Evolutionary conservation across 2,329 filamentous ascomycete species (phyloP).

Genomic region (Neonectria punicea): DNA sequence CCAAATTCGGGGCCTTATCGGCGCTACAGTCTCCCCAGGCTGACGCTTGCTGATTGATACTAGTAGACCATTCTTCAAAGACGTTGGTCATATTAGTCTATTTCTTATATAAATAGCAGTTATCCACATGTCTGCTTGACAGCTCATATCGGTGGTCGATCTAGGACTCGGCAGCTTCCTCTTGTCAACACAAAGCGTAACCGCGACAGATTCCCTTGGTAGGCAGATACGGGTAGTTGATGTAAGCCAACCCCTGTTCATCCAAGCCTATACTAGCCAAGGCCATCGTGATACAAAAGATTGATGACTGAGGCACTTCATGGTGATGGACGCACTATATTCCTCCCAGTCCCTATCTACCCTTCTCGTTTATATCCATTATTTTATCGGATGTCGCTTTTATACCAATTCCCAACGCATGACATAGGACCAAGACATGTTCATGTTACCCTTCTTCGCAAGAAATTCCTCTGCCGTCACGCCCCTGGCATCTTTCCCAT

Average conservation of each 20-base stretch:
- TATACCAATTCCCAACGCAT: slow-evolving; percentile 62
- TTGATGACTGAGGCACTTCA: background rate
- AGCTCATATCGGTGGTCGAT: background rate
- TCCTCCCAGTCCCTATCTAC: slow-evolving; percentile 10
- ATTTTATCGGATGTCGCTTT: slow-evolving; percentile 11
- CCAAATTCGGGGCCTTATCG: background rate
- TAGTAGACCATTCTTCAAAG: no score
- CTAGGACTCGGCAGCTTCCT: no score
- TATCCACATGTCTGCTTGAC: background rate
- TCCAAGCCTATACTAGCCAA: background rate
- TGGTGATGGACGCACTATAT: slow-evolving; percentile 8
- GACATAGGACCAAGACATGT: slow-evolving; percentile 57
- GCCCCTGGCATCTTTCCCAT: slow-evolving; percentile 59
- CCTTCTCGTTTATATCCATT: background rate
- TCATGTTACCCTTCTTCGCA: slow-evolving; percentile 54
- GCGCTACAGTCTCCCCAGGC: background rate
- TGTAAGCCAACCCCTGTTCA: background rate
- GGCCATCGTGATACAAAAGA: background rate
- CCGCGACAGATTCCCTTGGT: background rate
- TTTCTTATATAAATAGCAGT: background rate
- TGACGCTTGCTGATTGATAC: background rate
- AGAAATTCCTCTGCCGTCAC: slow-evolving; percentile 60
- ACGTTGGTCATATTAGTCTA: no score
- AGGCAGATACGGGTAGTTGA: background rate
- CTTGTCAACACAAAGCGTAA: background rate